Evolutionary conservation across 768 basidiomycete genomes (phyloP).

Genomic region (Cystobasidium ongulense): DNA sequence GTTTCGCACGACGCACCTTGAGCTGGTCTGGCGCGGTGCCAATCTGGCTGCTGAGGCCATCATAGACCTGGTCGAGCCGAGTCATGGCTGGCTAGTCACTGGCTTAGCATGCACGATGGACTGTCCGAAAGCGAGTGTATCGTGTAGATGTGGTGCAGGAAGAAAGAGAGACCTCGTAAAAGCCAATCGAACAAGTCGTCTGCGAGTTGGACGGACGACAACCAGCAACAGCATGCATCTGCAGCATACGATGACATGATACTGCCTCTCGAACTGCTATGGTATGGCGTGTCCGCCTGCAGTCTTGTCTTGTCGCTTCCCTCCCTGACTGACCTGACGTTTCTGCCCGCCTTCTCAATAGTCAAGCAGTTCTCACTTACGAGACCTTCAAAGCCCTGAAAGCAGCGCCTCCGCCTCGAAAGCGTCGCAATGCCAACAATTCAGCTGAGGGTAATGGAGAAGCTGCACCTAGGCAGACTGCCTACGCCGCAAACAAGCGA

Average conservation of each 20-base stretch:
- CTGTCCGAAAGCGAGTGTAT: too few species aligned
- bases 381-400: conserved; percentile 21
- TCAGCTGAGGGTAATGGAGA: neutral
- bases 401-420: conserved; percentile 10
- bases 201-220: neutral
- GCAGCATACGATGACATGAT: neutral
- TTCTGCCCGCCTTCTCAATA: too few species aligned
- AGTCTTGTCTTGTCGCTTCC: neutral
- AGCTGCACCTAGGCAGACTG: neutral
- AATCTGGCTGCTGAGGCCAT: neutral
- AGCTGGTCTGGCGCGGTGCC: conserved; percentile 13
- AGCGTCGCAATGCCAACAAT: conserved; percentile 2
- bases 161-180: too few species aligned
- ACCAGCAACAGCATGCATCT: neutral
- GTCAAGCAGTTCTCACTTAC: conserved; percentile 11
- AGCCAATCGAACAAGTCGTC: neutral
- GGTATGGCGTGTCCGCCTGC: neutral
- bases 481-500: conserved; percentile 5
- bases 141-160: too few species aligned
- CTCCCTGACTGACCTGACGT: neutral
- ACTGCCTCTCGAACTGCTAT: conserved; percentile 19
- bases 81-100: neutral
- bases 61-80: neutral
- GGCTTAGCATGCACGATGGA: neutral
- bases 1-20: conserved; percentile 20